phyloP scores from a whole-genome alignment of 163 green algal species.

The Chloromonas sp. region DNA sequence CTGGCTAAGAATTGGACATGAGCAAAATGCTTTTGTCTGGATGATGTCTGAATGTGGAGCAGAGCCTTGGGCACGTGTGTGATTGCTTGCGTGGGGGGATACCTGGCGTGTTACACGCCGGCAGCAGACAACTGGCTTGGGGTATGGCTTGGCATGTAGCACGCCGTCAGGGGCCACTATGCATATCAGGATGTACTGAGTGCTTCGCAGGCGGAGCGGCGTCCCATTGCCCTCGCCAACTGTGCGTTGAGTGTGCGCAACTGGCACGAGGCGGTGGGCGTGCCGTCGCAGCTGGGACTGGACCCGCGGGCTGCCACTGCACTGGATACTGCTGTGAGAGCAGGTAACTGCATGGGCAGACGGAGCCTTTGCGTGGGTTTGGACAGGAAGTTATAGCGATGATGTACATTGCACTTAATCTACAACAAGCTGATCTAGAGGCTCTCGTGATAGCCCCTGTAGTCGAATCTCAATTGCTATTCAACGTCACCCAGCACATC shows the following conservation, averaged over 20 bases:
- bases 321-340: conserved; percentile 27
- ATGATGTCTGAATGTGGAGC: no score
- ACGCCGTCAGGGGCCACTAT: no score
- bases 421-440: not conserved
- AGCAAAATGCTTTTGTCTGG: no score
- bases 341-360: conserved; percentile 5
- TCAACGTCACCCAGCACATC: no score
- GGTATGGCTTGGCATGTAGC: no score
- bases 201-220: conserved; percentile 48
- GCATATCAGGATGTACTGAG: not conserved
- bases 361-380: not conserved
- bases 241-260: conserved; percentile 76
- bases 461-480: no score
- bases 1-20: not conserved
- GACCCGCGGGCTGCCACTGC: conserved; percentile 48
- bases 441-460: no score
- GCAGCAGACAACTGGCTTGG: no score
- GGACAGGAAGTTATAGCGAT: not conserved
- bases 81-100: no score
- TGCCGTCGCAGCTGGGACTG: conserved; percentile 56
- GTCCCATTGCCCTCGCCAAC: conserved; percentile 67
- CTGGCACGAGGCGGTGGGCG: conserved; percentile 68
- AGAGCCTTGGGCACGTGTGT: no score
- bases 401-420: not conserved
- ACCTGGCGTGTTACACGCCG: no score